phyloP scores from a whole-genome alignment of 805 yeast genomes.

The Myxozyma lipomycoides region DNA sequence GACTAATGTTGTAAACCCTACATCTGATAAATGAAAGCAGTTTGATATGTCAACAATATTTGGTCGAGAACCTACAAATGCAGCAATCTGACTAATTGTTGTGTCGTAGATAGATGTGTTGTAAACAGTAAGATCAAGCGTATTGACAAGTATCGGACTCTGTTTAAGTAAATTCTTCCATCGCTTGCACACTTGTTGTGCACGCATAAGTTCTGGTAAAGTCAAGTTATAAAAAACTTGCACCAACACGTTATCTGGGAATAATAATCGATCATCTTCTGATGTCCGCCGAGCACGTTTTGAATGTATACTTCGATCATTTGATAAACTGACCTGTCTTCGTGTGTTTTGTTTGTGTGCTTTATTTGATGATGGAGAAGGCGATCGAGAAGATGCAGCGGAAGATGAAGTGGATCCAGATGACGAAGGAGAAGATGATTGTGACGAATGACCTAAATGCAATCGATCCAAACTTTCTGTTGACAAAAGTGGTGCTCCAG shows the following conservation, averaged over 20 bases:
- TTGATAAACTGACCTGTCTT: not conserved
- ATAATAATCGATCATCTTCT: constrained; percentile 4
- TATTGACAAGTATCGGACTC: constrained; percentile 51
- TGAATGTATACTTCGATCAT: not conserved
- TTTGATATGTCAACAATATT: constrained; percentile 57
- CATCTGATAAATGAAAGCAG: constrained; percentile 74
- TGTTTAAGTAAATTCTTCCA: constrained; percentile 65
- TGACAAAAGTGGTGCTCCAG: constrained; percentile 6
- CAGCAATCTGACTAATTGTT: constrained; percentile 54
- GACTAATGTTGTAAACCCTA: constrained; percentile 65
- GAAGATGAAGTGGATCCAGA: constrained; percentile 4
- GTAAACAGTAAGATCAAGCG: constrained; percentile 58
- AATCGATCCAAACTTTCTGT: constrained; percentile 12
- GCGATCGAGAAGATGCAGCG: constrained; percentile 4
- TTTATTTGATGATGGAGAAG: constrained; percentile 1
- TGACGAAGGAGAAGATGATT: constrained; percentile 3
- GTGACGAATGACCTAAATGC: not conserved
- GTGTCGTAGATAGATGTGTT: constrained; percentile 57
- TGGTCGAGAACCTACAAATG: constrained; percentile 65
- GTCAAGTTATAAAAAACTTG: constrained; percentile 51
- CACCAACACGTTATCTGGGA: constrained; percentile 58
- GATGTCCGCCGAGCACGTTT: constrained; percentile 9
- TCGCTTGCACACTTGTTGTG: constrained; percentile 55
- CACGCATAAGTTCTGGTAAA: constrained; percentile 57
- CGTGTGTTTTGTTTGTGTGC: not conserved